Evolutionary conservation across 768 basidiomycete genomes (phyloP).

Genomic region (Kockovaella imperatae): DNA sequence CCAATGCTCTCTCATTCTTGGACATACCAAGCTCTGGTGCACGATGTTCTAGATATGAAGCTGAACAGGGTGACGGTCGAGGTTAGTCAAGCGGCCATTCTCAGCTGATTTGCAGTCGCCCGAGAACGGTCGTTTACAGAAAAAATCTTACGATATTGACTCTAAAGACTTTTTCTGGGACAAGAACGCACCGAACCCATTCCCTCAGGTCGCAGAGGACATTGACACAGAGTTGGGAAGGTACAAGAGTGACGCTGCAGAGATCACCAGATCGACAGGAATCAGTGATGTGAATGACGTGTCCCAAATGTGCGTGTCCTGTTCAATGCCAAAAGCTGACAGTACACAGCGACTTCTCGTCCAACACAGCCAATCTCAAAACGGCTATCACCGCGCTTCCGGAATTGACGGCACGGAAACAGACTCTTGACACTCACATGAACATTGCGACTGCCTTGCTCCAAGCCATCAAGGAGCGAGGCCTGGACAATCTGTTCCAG

Average conservation of each 20-base stretch:
- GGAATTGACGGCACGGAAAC: constrained; percentile 91
- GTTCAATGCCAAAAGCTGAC: not conserved
- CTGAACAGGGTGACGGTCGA: constrained; percentile 84
- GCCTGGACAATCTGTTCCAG: constrained; percentile 94
- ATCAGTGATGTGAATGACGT: constrained; percentile 94
- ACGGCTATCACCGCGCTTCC: constrained; percentile 95
- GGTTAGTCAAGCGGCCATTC: constrained; percentile 33
- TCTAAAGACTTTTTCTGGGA: constrained; percentile 99
- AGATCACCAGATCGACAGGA: constrained; percentile 91
- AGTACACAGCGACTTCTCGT: constrained; percentile 65
- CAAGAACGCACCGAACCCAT: constrained; percentile 88
- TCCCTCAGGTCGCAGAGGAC: constrained; percentile 97
- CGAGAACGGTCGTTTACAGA: constrained; percentile 53
- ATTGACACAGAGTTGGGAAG: constrained; percentile 85
- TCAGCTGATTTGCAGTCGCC: constrained; percentile 46
- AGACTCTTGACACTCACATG: constrained; percentile 96
- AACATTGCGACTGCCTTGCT: constrained; percentile 93
- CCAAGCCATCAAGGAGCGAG: constrained; percentile 89
- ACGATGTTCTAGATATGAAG: constrained; percentile 94
- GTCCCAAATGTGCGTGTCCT: constrained; percentile 66
- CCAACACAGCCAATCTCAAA: constrained; percentile 89
- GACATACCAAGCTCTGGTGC: constrained; percentile 98
- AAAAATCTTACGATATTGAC: constrained; percentile 85
- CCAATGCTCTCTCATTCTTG: constrained; percentile 93
- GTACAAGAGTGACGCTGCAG: constrained; percentile 87